Evolutionary conservation across 2,329 filamentous ascomycete species (phyloP).

Genomic region (Lasiodiplodia citricola): DNA sequence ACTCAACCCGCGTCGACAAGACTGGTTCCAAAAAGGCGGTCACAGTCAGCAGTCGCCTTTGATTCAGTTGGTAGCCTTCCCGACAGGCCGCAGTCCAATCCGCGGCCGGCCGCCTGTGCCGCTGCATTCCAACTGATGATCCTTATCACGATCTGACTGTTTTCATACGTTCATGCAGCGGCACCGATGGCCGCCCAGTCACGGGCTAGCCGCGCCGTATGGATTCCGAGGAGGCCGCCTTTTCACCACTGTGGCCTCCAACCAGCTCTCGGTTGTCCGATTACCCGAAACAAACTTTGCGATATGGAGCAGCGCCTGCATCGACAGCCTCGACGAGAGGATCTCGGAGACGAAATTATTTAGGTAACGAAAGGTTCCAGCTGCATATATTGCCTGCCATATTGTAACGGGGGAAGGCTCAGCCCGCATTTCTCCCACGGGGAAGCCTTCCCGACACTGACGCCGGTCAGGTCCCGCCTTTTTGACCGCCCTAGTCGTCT

Average conservation of each 20-base stretch:
- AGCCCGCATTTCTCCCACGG: neutral
- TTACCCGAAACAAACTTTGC: slow-evolving; percentile 22
- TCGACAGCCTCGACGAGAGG: slow-evolving; percentile 1
- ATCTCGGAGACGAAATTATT: neutral
- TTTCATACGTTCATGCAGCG: slow-evolving; percentile 8
- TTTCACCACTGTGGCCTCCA: slow-evolving; percentile 3
- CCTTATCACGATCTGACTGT: slow-evolving; percentile 12
- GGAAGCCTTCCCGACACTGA: slow-evolving; percentile 4
- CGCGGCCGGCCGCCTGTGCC: neutral
- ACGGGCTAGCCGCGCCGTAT: neutral
- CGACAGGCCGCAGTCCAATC: neutral
- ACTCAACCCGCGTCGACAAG: neutral
- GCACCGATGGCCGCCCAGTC: neutral
- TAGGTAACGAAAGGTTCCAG: neutral
- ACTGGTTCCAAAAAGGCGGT: neutral
- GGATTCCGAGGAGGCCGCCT: slow-evolving; percentile 12
- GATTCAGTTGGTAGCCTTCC: neutral
- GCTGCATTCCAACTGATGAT: neutral
- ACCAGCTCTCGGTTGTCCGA: slow-evolving; percentile 2
- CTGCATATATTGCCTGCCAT: slow-evolving; percentile 11
- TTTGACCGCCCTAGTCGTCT: neutral
- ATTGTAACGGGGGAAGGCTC: neutral
- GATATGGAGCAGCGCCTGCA: slow-evolving; percentile 10
- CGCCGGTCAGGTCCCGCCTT: neutral
- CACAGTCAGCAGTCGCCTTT: slow-evolving; percentile 6